Evolutionary conservation across 176 grass and related monocot genomes (phyloP), one percentile per base, ranked within the genome.

Genomic region (Oryza australiensis): DNA sequence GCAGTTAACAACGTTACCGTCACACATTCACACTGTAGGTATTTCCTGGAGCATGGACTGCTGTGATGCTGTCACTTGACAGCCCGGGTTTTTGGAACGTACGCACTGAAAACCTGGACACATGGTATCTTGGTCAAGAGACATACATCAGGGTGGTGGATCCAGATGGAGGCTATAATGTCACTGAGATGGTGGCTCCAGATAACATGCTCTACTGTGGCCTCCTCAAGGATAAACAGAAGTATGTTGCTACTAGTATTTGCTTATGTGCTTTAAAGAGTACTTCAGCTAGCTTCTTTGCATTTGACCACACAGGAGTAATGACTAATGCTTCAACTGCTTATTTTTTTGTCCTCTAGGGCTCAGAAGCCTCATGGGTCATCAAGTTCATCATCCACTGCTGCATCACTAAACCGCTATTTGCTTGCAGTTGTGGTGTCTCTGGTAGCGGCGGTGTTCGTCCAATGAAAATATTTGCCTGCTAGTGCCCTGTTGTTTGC

Each of bases 21-120:
- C 28, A 72, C 28, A 24, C 20, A 24, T 43, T 60, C 1, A 35
- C 18, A 20, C 73, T 76, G 12, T 48, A 95, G 96, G 92, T 98
- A 38, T 98, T 90, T 65, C 93, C 90, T 30, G 95, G 93, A 86
- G 96, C 96, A 78, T 98, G 96, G 96, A 98, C 96, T 26, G 96
- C 96, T 62, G 86, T 93, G 23, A 18, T 93, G 28, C 27, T 95
- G 57, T 98, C 92, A 16, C 87, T 98, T 34, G 96, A 98, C 82
- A 98, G 92, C 70, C 92, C 94, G 3, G 96, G 96, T 2, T 80
- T 98, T 27, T 98, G 96, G 96, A 98, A 98, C 12, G 78, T 98
- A 12, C 96, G 93, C 18, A 94, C 83, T 6, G 86, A 90, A 79
- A 98, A 98, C 41, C 88, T 98, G 3, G 96, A 98, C 74, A 87